A percentile compares a stretch with the other conserved stretches of the same genome.
phyloP scores from a whole-genome alignment of 1,139 yeast species.

The Geotrichum fermentans region DNA sequence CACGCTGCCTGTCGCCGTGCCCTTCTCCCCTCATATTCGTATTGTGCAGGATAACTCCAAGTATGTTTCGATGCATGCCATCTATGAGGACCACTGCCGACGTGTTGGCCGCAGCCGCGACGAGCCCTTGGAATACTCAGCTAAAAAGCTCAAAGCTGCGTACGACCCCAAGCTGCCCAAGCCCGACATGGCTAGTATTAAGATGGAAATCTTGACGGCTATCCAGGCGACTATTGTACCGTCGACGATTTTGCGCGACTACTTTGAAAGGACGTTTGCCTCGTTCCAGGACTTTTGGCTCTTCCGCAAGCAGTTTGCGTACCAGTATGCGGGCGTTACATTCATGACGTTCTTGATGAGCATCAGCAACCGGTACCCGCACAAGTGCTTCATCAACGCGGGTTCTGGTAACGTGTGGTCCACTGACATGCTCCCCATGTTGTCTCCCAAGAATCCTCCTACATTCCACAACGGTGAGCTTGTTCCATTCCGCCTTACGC shows the following conservation, averaged over 20 bases:
- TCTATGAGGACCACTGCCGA: conserved; percentile 85
- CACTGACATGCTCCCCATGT: conserved; percentile 85
- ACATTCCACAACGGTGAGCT: conserved; percentile 89
- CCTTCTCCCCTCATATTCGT: conserved; percentile 90
- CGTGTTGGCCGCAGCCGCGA: conserved; percentile 72
- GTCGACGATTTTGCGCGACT: conserved; percentile 71
- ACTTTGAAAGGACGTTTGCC: conserved; percentile 58
- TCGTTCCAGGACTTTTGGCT: conserved; percentile 94
- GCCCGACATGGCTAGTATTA: conserved; percentile 83
- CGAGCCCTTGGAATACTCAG: conserved; percentile 82
- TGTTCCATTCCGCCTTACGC: conserved; percentile 94
- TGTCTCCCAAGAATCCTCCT: conserved; percentile 65
- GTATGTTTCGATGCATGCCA: conserved; percentile 74
- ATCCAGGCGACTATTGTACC: conserved; percentile 87
- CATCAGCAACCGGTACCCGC: conserved; percentile 89
- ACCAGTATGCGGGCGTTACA: conserved; percentile 92
- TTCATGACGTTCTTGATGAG: conserved; percentile 94
- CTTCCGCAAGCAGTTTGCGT: conserved; percentile 90
- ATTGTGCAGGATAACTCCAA: conserved; percentile 79
- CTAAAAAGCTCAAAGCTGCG: conserved; percentile 85
- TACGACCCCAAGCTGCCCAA: conserved; percentile 88
- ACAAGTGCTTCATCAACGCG: conserved; percentile 77
- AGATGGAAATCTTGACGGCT: conserved; percentile 85
- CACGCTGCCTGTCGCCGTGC: conserved; percentile 87
- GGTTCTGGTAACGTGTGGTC: conserved; percentile 90